Base-by-base conservation (phyloP, 2,329 filamentous ascomycete genomes). In the Ascocoryne sarcoides region DNA sequence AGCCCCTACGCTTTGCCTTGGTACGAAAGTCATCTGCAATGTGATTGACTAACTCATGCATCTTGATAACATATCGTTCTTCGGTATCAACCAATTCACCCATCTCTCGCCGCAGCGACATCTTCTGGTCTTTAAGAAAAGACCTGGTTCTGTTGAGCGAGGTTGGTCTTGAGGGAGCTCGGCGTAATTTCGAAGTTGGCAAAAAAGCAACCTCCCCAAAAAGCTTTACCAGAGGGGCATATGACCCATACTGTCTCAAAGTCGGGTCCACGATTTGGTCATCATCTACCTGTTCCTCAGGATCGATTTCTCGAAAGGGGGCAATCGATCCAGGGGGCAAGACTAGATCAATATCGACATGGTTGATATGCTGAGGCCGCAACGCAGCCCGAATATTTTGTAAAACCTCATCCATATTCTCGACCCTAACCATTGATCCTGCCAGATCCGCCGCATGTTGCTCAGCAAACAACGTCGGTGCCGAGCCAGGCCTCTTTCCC, bases 371-470 rank as follows among this genome's bases (percentile, higher is more conserved):
- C 58, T 93, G 86, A 28, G 89, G 81, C 55, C 84, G 82, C 45
- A 94, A 73, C 12, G 88, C 84, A 40, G 77, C 74, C 42, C 82
- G 76, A 40, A 98, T 67, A 44, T 83, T 80, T 32, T 75, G 70
- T 41, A 93, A 75, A 18, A 92, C 75, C 12, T 88, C 81, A 29
- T 69, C 65, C 1, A 79, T 75, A 58, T 88, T 84, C 34, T 94
- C 87, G 49, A 90, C 81, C 64, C 75, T 81, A 47, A 80, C 74
- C 81, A 96, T 92, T 37, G 79, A 77, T 60, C 84, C 82, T 38
- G 90, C 89, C 44, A 98, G 66, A 55, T 94, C 85, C 32, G 89
- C 92, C 15, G 90, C 88, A 72, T 98, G 92, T 62, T 90, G 81
- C 60, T 95, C 88, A 47, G 84, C 77, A 62, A 96, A 96, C 44